phyloP scores from a whole-genome alignment of 1,139 yeast genomes.

The Diutina mesorugosa region DNA sequence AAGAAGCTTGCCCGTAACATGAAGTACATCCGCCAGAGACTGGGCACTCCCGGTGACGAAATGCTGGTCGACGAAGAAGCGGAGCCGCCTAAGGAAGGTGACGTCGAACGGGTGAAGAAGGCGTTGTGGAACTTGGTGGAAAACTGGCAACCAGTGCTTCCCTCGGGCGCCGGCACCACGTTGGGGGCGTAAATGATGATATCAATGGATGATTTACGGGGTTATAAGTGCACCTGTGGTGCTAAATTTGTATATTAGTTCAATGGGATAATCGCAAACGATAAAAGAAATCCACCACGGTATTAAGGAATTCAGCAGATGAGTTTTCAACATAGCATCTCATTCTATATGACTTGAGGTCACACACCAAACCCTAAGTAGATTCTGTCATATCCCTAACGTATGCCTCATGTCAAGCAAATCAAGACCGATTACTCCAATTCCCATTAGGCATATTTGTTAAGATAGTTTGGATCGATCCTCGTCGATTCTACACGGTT shows the following conservation, averaged over 20 bases:
- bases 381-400: too few species aligned
- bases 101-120: not conserved
- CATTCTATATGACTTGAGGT: too few species aligned
- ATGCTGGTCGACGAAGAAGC: not conserved
- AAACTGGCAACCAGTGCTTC: not conserved
- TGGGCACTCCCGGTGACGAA: not conserved
- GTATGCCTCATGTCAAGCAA: too few species aligned
- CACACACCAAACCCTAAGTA: too few species aligned
- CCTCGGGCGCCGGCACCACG: not conserved
- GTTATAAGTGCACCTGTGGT: not conserved
- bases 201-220: not conserved
- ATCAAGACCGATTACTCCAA: too few species aligned
- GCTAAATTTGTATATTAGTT: not conserved
- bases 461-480: too few species aligned
- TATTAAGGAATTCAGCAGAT: too few species aligned
- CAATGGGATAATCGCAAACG: not conserved
- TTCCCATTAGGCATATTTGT: too few species aligned
- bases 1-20: constrained; percentile 73
- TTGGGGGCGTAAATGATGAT: not conserved
- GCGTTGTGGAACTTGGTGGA: constrained; percentile 1
- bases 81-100: not conserved
- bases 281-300: not conserved
- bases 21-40: constrained; percentile 48
- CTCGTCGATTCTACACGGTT: not conserved
- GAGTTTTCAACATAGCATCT: too few species aligned